A percentile compares a stretch with the other conserved stretches of the same genome.
Evolutionary conservation across 768 basidiomycete genomes (phyloP).

Genomic region (Leccinum sublutescens): DNA sequence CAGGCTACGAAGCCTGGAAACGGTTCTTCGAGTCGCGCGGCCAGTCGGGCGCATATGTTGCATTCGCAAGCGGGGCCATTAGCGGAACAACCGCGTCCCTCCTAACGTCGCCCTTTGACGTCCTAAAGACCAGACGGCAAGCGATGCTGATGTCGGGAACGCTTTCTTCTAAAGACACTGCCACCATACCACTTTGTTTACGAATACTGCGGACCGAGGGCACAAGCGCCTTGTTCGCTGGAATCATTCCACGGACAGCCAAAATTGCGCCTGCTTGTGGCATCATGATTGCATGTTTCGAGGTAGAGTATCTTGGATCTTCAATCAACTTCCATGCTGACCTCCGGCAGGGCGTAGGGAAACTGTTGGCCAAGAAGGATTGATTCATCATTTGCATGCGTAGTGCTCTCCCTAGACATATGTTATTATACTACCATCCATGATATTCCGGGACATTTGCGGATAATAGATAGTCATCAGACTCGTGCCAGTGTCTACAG

Average conservation of each 20-base stretch:
- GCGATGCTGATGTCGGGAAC: constrained; percentile 68
- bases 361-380: constrained; percentile 41
- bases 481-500: constrained; percentile 23
- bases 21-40: constrained; percentile 52
- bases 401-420: constrained; percentile 23
- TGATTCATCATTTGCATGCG: constrained; percentile 5
- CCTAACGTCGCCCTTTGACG: constrained; percentile 93
- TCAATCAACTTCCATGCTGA: constrained; percentile 16
- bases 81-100: constrained; percentile 87
- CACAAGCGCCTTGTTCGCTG: constrained; percentile 72
- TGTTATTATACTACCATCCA: constrained; percentile 20
- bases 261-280: constrained; percentile 99
- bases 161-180: constrained; percentile 36
- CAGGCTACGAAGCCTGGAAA: constrained; percentile 87
- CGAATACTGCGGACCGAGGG: constrained; percentile 83
- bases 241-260: constrained; percentile 80
- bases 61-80: constrained; percentile 87
- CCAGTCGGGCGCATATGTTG: constrained; percentile 58
- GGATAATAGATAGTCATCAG: constrained; percentile 9
- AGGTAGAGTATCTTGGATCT: constrained; percentile 47
- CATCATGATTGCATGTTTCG: constrained; percentile 96
- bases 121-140: constrained; percentile 92
- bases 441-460: constrained; percentile 16
- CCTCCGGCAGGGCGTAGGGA: constrained; percentile 54
- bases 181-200: constrained; percentile 62